Evolutionary conservation across 106 monocot genomes (phyloP).

Genomic region (Allium fistulosum): DNA sequence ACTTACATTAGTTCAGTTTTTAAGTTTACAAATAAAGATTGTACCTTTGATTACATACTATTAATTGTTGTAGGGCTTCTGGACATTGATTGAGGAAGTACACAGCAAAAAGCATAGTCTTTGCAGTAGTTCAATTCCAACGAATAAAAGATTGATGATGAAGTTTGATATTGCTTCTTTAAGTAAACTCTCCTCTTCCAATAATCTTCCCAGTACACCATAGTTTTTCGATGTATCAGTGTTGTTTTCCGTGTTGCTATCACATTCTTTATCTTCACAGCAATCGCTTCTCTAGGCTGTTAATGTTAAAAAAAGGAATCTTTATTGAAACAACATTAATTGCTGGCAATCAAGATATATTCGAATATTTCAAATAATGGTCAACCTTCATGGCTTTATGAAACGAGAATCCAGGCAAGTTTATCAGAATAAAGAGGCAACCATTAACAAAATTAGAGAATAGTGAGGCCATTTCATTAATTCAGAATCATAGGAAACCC

Average conservation of each 20-base stretch:
- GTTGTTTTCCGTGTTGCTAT: conserved; percentile 6
- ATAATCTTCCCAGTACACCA: conserved; percentile 28
- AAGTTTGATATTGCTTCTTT: conserved; percentile 27
- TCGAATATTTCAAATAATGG: no score
- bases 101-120: conserved; percentile 41
- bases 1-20: neutral
- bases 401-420: conserved; percentile 31
- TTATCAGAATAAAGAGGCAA: conserved; percentile 34
- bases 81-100: conserved; percentile 41
- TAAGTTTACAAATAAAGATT: no score
- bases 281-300: conserved; percentile 31
- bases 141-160: conserved; percentile 36
- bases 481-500: conserved; percentile 26
- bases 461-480: conserved; percentile 26
- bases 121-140: conserved; percentile 39
- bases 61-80: conserved; percentile 23
- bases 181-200: conserved; percentile 25
- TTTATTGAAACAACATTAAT: no score
- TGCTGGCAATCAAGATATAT: no score
- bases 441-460: conserved; percentile 41
- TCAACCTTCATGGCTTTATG: conserved; percentile 36
- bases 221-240: neutral
- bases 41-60: neutral
- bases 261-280: conserved; percentile 26
- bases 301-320: neutral